Conservation (phyloP, 495 filamentous ascomycete species). For the Clavariopsis aquatica region DNA sequence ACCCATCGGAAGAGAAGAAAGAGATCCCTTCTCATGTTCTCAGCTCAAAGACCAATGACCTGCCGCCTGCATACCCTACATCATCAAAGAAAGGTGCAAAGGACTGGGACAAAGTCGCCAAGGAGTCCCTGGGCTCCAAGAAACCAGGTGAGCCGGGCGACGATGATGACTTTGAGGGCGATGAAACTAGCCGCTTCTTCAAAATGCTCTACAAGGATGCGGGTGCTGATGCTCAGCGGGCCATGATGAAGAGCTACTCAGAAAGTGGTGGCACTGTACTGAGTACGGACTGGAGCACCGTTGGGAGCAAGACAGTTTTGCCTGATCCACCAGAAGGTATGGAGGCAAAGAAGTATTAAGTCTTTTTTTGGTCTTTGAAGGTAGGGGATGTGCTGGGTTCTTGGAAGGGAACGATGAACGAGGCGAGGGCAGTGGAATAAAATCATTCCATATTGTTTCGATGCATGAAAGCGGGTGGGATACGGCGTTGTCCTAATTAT, state of each 20-base stretch:
- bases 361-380: too few relatives aligned
- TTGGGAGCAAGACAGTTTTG: constrained; percentile 70
- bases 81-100: constrained; percentile 82
- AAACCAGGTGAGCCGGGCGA: constrained; percentile 37
- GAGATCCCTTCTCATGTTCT: constrained; percentile 23
- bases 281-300: constrained; percentile 91
- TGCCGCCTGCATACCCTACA: constrained; percentile 74
- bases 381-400: too few relatives aligned
- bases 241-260: constrained; percentile 96
- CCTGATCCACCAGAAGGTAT: constrained; percentile 75
- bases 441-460: background rate
- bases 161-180: constrained; percentile 60
- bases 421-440: background rate
- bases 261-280: constrained; percentile 93
- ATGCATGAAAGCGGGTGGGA: constrained; percentile 12
- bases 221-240: constrained; percentile 75
- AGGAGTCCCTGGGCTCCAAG: constrained; percentile 53
- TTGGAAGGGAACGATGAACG: background rate
- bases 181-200: constrained; percentile 83
- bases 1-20: constrained; percentile 27
- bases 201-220: constrained; percentile 83
- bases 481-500: background rate
- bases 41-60: constrained; percentile 7
- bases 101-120: constrained; percentile 84
- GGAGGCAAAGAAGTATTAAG: constrained; percentile 60